These are phyloP conservation scores for Fusarium globosum DNA, from an alignment of 2,329 filamentous ascomycete species.

Conservation along the genomic window DNA sequence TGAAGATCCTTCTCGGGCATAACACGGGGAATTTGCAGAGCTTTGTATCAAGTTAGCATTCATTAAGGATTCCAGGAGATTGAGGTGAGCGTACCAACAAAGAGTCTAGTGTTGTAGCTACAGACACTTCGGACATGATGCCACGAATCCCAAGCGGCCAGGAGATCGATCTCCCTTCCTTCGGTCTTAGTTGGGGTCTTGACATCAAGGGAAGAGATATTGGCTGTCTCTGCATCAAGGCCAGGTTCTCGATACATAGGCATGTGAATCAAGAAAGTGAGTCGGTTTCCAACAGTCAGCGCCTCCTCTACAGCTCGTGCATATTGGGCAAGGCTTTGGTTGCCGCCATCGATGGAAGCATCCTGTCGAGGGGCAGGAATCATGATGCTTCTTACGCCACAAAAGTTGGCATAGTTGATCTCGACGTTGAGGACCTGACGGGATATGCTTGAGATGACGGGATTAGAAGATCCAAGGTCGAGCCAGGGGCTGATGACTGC, in stretches of 20 bases:
- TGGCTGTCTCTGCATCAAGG: slow-evolving; percentile 62
- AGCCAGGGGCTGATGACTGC: slow-evolving; percentile 92
- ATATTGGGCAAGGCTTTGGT: slow-evolving; percentile 75
- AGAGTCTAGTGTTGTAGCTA: slow-evolving; percentile 84
- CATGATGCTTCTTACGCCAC: slow-evolving; percentile 85
- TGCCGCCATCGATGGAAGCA: slow-evolving; percentile 62
- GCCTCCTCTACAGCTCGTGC: slow-evolving; percentile 86
- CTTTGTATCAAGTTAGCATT: slow-evolving; percentile 48
- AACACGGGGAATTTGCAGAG: slow-evolving; percentile 66
- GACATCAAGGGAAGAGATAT: slow-evolving; percentile 59
- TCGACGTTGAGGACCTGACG: slow-evolving; percentile 91
- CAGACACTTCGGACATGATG: slow-evolving; percentile 86
- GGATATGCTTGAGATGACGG: slow-evolving; percentile 85
- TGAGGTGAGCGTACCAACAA: slow-evolving; percentile 75
- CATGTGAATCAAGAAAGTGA: slow-evolving; percentile 83
- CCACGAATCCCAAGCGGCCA: slow-evolving; percentile 93
- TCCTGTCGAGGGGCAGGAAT: slow-evolving; percentile 80
- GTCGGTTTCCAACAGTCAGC: slow-evolving; percentile 76
- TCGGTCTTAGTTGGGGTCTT: slow-evolving; percentile 48
- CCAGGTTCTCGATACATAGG: slow-evolving; percentile 83
- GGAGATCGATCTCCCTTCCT: slow-evolving; percentile 71
- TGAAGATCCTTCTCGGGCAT: slow-evolving; percentile 71
- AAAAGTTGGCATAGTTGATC: slow-evolving; percentile 94
- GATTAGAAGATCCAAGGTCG: slow-evolving; percentile 85
- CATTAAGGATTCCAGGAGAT: neutral